Conservation (phyloP, 192 early-diverging fungal genomes). For the Coemansia sp. region DNA sequence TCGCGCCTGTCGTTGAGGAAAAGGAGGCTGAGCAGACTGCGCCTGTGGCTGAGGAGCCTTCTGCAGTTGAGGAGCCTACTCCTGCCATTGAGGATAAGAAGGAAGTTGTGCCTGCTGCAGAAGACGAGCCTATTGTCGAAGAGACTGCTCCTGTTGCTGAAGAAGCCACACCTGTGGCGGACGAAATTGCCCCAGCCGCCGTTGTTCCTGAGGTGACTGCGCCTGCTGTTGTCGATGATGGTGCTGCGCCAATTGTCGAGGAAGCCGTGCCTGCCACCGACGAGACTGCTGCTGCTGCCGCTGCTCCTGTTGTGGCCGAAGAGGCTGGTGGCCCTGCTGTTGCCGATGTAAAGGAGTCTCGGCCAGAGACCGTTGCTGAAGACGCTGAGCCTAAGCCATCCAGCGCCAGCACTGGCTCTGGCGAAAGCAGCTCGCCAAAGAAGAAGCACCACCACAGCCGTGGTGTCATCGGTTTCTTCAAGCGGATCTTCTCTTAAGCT, state of each 20-base stretch:
- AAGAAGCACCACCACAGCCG: slow-evolving; percentile 46
- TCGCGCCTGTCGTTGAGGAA: neutral
- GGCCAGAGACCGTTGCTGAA: slow-evolving; percentile 9
- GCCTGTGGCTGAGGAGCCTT: neutral
- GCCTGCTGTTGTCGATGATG: neutral
- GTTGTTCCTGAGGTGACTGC: slow-evolving; percentile 8
- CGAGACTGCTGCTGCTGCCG: neutral
- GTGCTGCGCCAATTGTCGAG: slow-evolving; percentile 6
- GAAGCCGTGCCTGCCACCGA: slow-evolving; percentile 4
- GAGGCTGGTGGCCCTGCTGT: slow-evolving; percentile 4
- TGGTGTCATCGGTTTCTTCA: slow-evolving; percentile 47
- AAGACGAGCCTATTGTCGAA: neutral
- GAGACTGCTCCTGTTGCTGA: neutral
- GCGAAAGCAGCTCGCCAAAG: slow-evolving; percentile 21
- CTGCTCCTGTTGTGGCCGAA: neutral
- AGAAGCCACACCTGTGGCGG: neutral
- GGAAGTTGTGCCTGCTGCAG: neutral
- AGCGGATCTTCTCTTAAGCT: slow-evolving; percentile 46
- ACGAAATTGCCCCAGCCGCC: neutral
- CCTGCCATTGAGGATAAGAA: neutral
- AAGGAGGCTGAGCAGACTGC: neutral
- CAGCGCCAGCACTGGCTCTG: slow-evolving; percentile 16
- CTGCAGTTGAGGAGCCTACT: slow-evolving; percentile 15
- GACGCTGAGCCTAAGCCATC: slow-evolving; percentile 20
- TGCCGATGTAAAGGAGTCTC: slow-evolving; percentile 4